These are phyloP conservation scores for Talaromyces sp. DNA, from an alignment of 2,329 filamentous ascomycete genomes.

Conservation along the genomic window DNA sequence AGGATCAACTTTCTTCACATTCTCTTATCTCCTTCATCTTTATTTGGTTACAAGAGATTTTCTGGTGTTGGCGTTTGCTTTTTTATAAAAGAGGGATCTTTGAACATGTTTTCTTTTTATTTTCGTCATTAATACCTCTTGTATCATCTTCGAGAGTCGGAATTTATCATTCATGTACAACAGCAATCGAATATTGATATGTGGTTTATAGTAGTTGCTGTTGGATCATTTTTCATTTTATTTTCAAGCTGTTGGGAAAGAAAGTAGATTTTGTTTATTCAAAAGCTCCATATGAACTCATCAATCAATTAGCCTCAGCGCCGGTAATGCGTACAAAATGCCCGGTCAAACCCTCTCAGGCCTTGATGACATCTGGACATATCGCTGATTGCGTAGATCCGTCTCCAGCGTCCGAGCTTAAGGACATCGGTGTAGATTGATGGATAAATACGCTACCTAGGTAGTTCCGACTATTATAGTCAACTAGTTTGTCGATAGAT, in stretches of 20 bases:
- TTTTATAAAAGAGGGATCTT: conserved; percentile 5
- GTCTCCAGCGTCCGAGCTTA: too few species aligned
- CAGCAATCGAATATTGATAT: conserved; percentile 1
- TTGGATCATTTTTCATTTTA: neutral
- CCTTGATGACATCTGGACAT: neutral
- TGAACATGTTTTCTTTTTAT: neutral
- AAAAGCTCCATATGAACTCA: neutral
- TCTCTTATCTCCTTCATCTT: conserved; percentile 4
- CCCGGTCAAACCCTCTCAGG: neutral
- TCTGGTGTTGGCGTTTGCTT: conserved; percentile 14
- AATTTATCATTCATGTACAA: conserved; percentile 6
- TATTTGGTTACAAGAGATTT: neutral
- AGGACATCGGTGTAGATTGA: too few species aligned
- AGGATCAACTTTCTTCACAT: conserved; percentile 8
- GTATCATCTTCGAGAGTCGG: neutral
- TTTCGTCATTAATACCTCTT: neutral
- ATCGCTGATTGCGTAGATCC: neutral
- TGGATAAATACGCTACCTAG: too few species aligned
- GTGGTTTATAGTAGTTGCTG: neutral
- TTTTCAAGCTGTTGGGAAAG: neutral
- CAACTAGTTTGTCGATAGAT: neutral
- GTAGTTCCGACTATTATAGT: neutral
- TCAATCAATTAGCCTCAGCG: neutral
- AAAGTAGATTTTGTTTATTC: neutral
- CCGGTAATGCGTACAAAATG: neutral